A percentile compares a stretch with the other conserved stretches of the same genome.
Conservation (phyloP, 1,139 yeast genomes). For the Yamadazyma kanchanaburiensis region DNA sequence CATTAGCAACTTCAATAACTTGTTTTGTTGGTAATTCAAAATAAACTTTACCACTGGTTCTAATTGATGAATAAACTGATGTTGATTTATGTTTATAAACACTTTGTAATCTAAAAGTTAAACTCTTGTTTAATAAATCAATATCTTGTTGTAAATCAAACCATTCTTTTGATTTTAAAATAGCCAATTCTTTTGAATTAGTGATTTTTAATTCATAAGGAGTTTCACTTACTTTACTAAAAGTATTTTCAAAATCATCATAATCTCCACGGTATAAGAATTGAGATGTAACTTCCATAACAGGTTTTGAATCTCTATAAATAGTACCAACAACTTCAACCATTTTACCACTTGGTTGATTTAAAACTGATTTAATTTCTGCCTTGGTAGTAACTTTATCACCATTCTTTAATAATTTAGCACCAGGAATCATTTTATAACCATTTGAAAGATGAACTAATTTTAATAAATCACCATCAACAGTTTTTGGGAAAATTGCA, state of each 20-base stretch:
- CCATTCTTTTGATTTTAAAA: constrained; percentile 95
- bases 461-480: constrained; percentile 93
- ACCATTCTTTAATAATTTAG: constrained; percentile 83
- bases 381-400: constrained; percentile 84
- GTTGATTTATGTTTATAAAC: constrained; percentile 78
- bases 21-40: constrained; percentile 93
- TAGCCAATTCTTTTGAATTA: constrained; percentile 87
- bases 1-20: constrained; percentile 80
- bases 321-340: constrained; percentile 94
- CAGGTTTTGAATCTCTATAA: constrained; percentile 70
- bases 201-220: constrained; percentile 77
- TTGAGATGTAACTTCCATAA: constrained; percentile 91
- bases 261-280: constrained; percentile 96
- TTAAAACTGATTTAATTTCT: constrained; percentile 81
- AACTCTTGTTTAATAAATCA: constrained; percentile 72
- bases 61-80: constrained; percentile 72
- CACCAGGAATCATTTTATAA: constrained; percentile 90
- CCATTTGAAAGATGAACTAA: constrained; percentile 95
- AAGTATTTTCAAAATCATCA: constrained; percentile 84
- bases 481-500: constrained; percentile 93
- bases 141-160: constrained; percentile 74
- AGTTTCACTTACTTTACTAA: constrained; percentile 83
- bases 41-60: constrained; percentile 80
- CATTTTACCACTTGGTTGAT: constrained; percentile 90
- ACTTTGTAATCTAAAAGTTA: constrained; percentile 89